Evolutionary conservation across 2,329 filamentous ascomycete species (phyloP).

Genomic region (Berkeleyomyces rouxiae): DNA sequence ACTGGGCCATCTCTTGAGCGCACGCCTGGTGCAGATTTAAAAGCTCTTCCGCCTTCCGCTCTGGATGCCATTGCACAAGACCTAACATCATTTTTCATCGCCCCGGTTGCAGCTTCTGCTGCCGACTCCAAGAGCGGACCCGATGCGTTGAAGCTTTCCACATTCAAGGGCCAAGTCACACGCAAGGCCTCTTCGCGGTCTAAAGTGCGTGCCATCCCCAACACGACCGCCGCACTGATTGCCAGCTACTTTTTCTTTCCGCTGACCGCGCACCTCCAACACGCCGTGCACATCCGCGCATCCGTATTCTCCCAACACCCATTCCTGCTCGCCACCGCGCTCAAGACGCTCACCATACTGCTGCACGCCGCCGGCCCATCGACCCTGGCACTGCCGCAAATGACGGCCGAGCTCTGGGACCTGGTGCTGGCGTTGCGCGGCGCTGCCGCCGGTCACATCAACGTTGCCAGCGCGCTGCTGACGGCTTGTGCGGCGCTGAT

Average conservation of each 20-base stretch:
- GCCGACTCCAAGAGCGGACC: conserved; percentile 69
- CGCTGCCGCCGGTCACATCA: conserved; percentile 41
- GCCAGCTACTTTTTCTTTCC: conserved; percentile 72
- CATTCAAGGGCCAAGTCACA: conserved; percentile 42
- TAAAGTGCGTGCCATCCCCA: conserved; percentile 44
- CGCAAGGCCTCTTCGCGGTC: conserved; percentile 31
- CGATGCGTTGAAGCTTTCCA: conserved; percentile 72
- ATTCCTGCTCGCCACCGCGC: conserved; percentile 57
- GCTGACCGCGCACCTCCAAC: conserved; percentile 62
- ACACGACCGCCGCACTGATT: conserved; percentile 63
- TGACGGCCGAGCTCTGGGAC: conserved; percentile 73
- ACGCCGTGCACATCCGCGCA: conserved; percentile 30
- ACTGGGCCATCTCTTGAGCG: conserved; percentile 14
- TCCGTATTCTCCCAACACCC: conserved; percentile 54
- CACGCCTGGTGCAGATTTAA: conserved; percentile 25
- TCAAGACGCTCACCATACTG: conserved; percentile 73
- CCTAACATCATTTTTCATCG: conserved; percentile 57
- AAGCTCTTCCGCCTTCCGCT: conserved; percentile 37
- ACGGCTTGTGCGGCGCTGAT: conserved; percentile 66
- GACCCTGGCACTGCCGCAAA: conserved; percentile 55
- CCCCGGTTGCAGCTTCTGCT: conserved; percentile 64
- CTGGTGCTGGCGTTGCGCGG: conserved; percentile 57
- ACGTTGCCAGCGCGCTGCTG: conserved; percentile 56
- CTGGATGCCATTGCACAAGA: conserved; percentile 51
- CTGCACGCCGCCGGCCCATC: conserved; percentile 70